Base-by-base conservation (phyloP, 2,329 filamentous ascomycete species). In the Arthrobotrys pseudoclavata region DNA sequence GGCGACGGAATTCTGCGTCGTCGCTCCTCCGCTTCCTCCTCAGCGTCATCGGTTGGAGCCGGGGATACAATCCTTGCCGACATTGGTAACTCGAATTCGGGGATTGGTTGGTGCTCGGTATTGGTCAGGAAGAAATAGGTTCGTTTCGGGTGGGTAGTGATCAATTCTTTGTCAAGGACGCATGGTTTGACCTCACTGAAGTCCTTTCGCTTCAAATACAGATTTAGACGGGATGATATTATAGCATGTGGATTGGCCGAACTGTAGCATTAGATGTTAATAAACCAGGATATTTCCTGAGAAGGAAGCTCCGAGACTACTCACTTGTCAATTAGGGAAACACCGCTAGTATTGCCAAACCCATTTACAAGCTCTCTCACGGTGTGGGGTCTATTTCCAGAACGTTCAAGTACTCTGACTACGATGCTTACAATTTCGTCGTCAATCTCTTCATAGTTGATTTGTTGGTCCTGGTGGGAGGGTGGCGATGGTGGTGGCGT, bases 111-210 rank as follows among this genome's bases (percentile, higher is more conserved):
- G 82, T 91, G 92, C 55, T 92, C 90, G 82, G 88, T 91, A n/a
- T 92, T 97, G 45, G 93, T 97, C 76, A 99, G 89, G 85, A 94
- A 98, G 85, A 96, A 98, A 86, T 97, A 98, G 55, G 96, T 94
- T 84, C 96, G 93, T 83, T 95, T 92, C 20, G 96, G 96, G 83
- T 98, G 95, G 48, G 95, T 91, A 47, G 92, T 91, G 83, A 97
- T 93, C 68, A 97, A 89, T 84, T 97, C 93, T 85, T 98, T 98
- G 63, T 92, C 93, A 69, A 98, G 86, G 2, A 96, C 95, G 84
- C 96, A 98, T 66, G 92, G 93, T 62, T 91, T 87, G 63, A 91
- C 85, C 6, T 91, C 89, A 29, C 89, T 92, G 94, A 92, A 93
- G 68, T 92, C 85, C 66, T 76, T 76, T 80, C 96, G 92, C 86